phyloP scores from a whole-genome alignment of 2,329 filamentous ascomycete species.

The Endoconidiophora laricicola region DNA sequence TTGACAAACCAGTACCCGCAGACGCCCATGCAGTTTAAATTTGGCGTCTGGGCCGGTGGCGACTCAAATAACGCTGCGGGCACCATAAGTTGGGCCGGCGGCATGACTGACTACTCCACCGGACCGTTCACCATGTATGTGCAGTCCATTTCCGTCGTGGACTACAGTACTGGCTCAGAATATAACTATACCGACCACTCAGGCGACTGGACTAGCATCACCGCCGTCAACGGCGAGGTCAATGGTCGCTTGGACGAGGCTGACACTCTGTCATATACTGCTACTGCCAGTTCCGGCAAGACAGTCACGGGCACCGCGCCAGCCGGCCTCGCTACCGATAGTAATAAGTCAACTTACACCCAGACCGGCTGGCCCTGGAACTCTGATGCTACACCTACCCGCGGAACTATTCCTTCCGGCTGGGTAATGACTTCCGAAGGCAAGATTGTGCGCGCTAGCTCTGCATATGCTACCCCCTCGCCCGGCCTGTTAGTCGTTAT shows the following conservation, averaged over 20 bases:
- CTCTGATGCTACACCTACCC: constrained; percentile 33
- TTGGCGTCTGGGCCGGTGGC: constrained; percentile 84
- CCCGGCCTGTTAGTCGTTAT: constrained; percentile 16
- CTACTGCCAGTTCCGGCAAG: constrained; percentile 34
- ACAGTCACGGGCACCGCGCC: constrained; percentile 53
- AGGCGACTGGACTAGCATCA: constrained; percentile 69
- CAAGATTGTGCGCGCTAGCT: constrained; percentile 59
- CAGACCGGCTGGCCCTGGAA: constrained; percentile 56
- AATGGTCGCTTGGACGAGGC: constrained; percentile 48
- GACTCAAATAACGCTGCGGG: constrained; percentile 64
- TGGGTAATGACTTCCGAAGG: constrained; percentile 68
- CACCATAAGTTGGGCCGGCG: constrained; percentile 80
- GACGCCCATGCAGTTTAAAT: constrained; percentile 85
- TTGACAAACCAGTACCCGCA: constrained; percentile 70
- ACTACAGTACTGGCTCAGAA: constrained; percentile 81
- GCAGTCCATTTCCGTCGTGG: constrained; percentile 56
- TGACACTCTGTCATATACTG: constrained; percentile 33
- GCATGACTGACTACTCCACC: constrained; percentile 63
- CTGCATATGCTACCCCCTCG: constrained; percentile 28
- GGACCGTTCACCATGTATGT: constrained; percentile 82
- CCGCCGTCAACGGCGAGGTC: constrained; percentile 60
- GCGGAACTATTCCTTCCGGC: constrained; percentile 50
- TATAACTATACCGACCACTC: constrained; percentile 69
- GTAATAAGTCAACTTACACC: constrained; percentile 32
- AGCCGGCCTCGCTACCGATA: constrained; percentile 46